phyloP scores from a whole-genome alignment of 129 eudicot genomes.

The Helichrysum umbraculigerum region DNA sequence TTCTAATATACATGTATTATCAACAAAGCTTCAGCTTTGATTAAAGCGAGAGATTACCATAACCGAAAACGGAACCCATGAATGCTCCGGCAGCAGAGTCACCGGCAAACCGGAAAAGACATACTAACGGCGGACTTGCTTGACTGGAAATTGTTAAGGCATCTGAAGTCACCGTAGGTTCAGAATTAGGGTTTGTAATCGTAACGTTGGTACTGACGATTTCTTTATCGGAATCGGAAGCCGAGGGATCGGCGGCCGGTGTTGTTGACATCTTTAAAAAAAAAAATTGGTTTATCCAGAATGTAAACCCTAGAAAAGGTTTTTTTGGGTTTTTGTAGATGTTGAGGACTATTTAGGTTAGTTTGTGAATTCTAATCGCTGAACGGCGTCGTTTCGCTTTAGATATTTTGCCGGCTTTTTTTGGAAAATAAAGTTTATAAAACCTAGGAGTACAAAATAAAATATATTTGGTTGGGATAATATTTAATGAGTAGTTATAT shows the following conservation, averaged over 20 bases:
- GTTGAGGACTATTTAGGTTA: not conserved
- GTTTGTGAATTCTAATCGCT: not conserved
- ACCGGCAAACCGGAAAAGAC: slow-evolving; percentile 55
- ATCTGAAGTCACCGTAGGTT: slow-evolving; percentile 34
- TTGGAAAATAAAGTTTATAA: not conserved
- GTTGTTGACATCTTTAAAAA: slow-evolving; percentile 38
- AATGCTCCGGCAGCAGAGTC: slow-evolving; percentile 79
- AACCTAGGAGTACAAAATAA: not conserved
- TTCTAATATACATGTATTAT: too few species aligned
- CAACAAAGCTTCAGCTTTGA: not conserved
- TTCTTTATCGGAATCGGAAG: slow-evolving; percentile 55
- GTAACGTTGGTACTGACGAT: slow-evolving; percentile 10
- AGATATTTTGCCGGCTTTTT: not conserved
- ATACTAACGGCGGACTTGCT: slow-evolving; percentile 64
- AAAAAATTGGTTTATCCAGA: not conserved
- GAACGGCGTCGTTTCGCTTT: not conserved
- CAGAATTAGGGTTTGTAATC: slow-evolving; percentile 34
- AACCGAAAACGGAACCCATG: slow-evolving; percentile 89
- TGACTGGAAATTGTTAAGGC: slow-evolving; percentile 39
- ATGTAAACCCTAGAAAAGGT: slow-evolving; percentile 43
- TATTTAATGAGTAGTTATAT: too few species aligned
- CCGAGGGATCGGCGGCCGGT: slow-evolving; percentile 46
- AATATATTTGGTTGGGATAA: too few species aligned
- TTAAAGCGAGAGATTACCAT: slow-evolving; percentile 38
- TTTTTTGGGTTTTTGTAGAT: not conserved